Base-by-base conservation (phyloP, 306 rosid genomes). In the Astragalus glycyphyllos region DNA sequence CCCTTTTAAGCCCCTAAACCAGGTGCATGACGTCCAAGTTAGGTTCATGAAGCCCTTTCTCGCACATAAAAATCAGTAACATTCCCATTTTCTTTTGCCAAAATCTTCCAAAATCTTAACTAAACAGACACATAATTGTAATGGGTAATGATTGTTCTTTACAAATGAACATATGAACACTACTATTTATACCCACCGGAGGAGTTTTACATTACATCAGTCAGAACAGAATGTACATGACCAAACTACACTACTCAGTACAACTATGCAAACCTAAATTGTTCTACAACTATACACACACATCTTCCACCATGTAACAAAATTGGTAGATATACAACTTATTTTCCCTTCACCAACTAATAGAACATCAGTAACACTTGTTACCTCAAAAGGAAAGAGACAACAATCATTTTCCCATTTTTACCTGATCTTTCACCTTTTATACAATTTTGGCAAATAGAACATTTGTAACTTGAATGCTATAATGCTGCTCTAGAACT, bases 261-360 rank as follows among this genome's bases (percentile, higher is more conserved):
- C 75, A 66, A 72, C 83, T 68, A 80, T 20, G 47, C 58, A 84
- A 73, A 69, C 84, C 83, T 74, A 81, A 15, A 64, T 26, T 26
- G 49, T 31, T 62, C 86, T 75, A 81, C 71, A 56, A 69, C 82
- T 90, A 86, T 80, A 69, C 90, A 92, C 87, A 81, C 90, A 81
- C 31, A 26, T 55, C 70, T 74, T 71, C 48, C 81, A 67, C 88
- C 74, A 48, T 66, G 76, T 74, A 67, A 68, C 80, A 77, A 83
- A 85, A 68, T 83, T 68, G 84, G 86, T 71, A 76, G 72, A 85
- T 78, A 71, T 71, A 85, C 89, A 80, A 56, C 41, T 55, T 66
- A 0, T 58, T 77, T 72, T 68, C 76, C 79, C 84, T 58, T 61
- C 58, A 50, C 79, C 83, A 72, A 74, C 63, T 71, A 38, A 14